A percentile compares a stretch with the other conserved stretches of the same genome.
Evolutionary conservation across 139 green algal species (phyloP).

Genomic region (Edaphochlamys debaryana): DNA sequence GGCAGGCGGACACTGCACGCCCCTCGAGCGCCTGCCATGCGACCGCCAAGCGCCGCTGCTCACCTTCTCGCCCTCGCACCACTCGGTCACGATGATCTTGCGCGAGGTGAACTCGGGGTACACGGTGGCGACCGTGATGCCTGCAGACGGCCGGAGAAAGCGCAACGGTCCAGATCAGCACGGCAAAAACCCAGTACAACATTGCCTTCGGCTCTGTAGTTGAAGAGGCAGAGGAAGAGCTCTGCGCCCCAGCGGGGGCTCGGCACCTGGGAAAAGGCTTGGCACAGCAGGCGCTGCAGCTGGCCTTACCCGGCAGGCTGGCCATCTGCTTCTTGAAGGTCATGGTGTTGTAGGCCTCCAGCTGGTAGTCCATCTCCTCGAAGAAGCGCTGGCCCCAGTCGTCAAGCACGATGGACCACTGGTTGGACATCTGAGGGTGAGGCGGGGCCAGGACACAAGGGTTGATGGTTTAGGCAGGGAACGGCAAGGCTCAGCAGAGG

Average conservation of each 20-base stretch:
- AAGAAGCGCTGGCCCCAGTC: constrained; percentile 91
- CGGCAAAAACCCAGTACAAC: too few relatives aligned
- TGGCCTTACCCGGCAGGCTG: too few relatives aligned
- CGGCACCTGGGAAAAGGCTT: too few relatives aligned
- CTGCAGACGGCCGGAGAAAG: too few relatives aligned
- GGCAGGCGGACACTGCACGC: not conserved
- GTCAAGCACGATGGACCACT: constrained; percentile 82
- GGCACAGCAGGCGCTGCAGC: too few relatives aligned
- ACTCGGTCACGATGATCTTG: constrained; percentile 87
- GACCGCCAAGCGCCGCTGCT: constrained; percentile 42
- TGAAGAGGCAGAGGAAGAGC: too few relatives aligned
- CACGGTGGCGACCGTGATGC: constrained; percentile 48
- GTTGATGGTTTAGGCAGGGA: too few relatives aligned
- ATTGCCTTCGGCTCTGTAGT: too few relatives aligned
- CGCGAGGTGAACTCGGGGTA: constrained; percentile 86
- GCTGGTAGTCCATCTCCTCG: constrained; percentile 90
- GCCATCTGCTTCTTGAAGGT: constrained; percentile 76
- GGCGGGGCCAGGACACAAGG: not conserved
- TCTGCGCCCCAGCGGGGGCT: too few relatives aligned
- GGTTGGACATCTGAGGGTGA: constrained; percentile 56
- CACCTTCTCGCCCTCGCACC: constrained; percentile 79
- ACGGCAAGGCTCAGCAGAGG: too few relatives aligned
- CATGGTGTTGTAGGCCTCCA: constrained; percentile 79
- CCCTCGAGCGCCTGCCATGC: not conserved
- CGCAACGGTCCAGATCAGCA: too few relatives aligned